Conservation (phyloP, 441 rosid genomes). For the Brassica balearica region DNA sequence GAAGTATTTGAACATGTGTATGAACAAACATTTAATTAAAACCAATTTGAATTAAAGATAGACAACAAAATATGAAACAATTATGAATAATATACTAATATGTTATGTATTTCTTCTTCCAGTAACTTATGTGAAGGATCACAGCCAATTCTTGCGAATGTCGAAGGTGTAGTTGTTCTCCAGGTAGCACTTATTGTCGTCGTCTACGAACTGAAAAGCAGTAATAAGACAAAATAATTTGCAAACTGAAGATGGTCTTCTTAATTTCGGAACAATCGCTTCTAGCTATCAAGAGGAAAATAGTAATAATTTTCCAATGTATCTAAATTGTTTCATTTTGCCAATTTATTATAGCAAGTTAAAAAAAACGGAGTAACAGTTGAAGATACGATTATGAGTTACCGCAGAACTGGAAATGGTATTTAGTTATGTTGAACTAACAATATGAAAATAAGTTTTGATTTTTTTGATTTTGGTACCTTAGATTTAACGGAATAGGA, state of each 20-base stretch:
- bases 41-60: constrained; percentile 3
- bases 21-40: not conserved
- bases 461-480: constrained; percentile 46
- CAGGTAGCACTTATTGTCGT: constrained; percentile 86
- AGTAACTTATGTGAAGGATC: no score
- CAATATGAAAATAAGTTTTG: no score
- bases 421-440: no score
- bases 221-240: not conserved
- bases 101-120: no score
- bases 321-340: no score
- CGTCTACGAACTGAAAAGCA: constrained; percentile 77
- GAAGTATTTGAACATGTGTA: no score
- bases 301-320: no score
- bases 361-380: no score
- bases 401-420: no score
- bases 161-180: constrained; percentile 94
- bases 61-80: not conserved
- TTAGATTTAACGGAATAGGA: constrained; percentile 63
- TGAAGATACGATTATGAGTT: no score
- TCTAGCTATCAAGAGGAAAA: not conserved
- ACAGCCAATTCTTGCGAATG: constrained; percentile 79
- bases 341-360: no score
- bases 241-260: not conserved
- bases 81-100: not conserved
- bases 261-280: not conserved